Base-by-base conservation (phyloP, 2,329 filamentous ascomycete species). In the Fusarium sp. region DNA sequence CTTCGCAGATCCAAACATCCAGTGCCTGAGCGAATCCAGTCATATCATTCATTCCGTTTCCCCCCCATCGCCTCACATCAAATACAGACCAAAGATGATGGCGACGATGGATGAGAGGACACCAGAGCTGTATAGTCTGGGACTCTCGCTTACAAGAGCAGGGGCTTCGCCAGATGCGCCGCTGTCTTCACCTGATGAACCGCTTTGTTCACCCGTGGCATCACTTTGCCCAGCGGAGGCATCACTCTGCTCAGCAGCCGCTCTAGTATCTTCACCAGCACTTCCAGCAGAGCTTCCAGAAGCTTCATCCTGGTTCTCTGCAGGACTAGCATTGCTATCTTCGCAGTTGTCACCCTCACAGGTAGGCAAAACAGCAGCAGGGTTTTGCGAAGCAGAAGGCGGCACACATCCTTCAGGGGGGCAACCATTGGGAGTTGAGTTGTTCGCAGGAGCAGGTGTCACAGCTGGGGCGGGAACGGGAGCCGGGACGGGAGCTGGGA, bases 31-130 rank as follows among this genome's bases (percentile, higher is more conserved):
- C 43, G 23, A 59, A 18, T 45, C 25, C 18, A 14, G 27, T 10
- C 8, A 23, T 23, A 5, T 56, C 23, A 37, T 39, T 37, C 43
- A 45, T 35, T 52, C 30, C 30, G 30, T 32, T 10, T 32, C 9
- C 30, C 30, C 30, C 30, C 14, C 13, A 7, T 20, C 9, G 11
- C 27, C 45, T 64, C 35, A 75, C 30, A 71, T 23, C 10, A 75
- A 18, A 2, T 54, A n/a, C 11, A 75, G 0, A 1, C 73, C 73
- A 65, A 76, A 73, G 4, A 75, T 73, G 7, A 75, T 62, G 27
- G 73, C 70, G 1, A 45, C 70, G 2, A 74, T 66, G 18, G 70
- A 52, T 32, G 70, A 73, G 14, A 75, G 43, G 23, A 76, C 61
- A 39, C 67, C 48, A 9, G 70, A 25, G 1, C 67, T 37, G 35